Evolutionary conservation across 169 alveolate genomes (phyloP).

Genomic region (Plasmodium sp.): DNA sequence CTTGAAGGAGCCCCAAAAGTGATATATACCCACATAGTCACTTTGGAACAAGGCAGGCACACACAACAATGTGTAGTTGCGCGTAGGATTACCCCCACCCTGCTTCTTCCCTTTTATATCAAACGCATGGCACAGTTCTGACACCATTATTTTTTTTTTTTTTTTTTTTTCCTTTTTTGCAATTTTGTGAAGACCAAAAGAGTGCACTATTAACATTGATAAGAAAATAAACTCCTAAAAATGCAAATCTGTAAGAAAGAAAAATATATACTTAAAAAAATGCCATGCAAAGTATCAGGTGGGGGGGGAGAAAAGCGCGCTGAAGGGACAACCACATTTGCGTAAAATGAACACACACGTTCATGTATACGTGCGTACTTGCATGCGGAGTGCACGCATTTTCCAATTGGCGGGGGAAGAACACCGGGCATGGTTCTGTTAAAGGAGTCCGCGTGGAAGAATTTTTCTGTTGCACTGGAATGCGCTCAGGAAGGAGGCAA

Average conservation of each 20-base stretch:
- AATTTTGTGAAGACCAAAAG: background rate
- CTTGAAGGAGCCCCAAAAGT: background rate
- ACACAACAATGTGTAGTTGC: background rate
- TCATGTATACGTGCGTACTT: background rate
- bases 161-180: background rate
- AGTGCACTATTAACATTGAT: background rate
- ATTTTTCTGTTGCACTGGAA: background rate
- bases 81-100: background rate
- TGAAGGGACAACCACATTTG: background rate
- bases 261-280: background rate
- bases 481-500: background rate
- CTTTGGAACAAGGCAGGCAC: background rate
- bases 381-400: background rate
- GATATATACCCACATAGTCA: background rate
- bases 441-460: background rate
- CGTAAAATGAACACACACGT: background rate
- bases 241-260: background rate
- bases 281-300: background rate
- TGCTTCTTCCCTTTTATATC: background rate
- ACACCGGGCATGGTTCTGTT: background rate
- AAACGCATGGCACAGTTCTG: background rate
- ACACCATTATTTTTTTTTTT: background rate
- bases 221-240: background rate
- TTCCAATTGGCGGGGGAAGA: background rate
- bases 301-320: background rate